These are phyloP conservation scores for Pythium oligandrum DNA, from an alignment of 352 stramenopile genomes.

Conservation along the genomic window DNA sequence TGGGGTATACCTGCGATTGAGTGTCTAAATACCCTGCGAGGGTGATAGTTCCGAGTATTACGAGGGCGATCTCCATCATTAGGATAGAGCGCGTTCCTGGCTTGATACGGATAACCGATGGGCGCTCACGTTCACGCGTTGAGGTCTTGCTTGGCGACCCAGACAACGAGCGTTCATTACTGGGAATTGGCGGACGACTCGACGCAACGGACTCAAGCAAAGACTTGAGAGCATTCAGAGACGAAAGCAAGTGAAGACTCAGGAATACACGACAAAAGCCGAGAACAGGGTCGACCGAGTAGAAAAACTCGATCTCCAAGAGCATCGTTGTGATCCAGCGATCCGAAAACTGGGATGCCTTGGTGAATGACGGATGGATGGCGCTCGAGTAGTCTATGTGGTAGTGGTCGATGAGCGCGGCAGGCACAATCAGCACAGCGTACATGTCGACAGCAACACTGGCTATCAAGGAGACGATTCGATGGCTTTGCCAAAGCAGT, in stretches of 20 bases:
- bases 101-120: constrained; percentile 9
- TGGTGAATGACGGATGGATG: background rate
- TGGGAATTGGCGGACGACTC: constrained; percentile 14
- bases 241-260: constrained; percentile 13
- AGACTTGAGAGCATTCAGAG: constrained; percentile 19
- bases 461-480: constrained; percentile 9
- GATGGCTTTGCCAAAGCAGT: constrained; percentile 19
- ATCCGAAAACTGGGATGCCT: constrained; percentile 4
- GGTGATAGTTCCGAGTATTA: constrained; percentile 5
- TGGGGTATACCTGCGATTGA: background rate
- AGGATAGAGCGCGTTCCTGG: constrained; percentile 3
- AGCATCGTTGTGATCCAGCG: constrained; percentile 13
- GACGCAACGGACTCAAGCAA: constrained; percentile 16
- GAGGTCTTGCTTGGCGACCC: constrained; percentile 1
- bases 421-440: constrained; percentile 9
- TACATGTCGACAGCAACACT: constrained; percentile 12
- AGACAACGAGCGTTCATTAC: constrained; percentile 13
- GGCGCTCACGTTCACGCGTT: background rate
- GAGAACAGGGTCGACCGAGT: constrained; percentile 4
- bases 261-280: constrained; percentile 4
- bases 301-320: constrained; percentile 12
- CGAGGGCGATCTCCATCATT: constrained; percentile 9
- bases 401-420: constrained; percentile 8
- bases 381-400: constrained; percentile 4
- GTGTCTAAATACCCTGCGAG: background rate